Evolutionary conservation across 2,329 filamentous ascomycete genomes (phyloP).

Genomic region (Neurospora sp.): DNA sequence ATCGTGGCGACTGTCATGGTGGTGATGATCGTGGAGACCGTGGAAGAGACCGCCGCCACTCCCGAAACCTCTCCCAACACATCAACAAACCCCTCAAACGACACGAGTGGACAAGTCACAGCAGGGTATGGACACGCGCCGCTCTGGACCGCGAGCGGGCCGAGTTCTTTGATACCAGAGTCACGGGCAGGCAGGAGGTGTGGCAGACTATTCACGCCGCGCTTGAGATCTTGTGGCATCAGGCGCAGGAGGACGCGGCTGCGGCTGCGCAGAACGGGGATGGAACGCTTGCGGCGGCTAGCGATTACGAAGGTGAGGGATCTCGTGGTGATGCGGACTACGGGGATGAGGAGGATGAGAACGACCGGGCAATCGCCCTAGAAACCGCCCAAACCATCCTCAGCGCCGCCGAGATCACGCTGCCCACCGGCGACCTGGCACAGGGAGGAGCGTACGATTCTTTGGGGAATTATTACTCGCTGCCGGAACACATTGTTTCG

Average conservation of each 20-base stretch:
- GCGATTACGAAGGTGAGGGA: constrained; percentile 21
- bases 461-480: constrained; percentile 57
- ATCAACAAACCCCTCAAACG: constrained; percentile 60
- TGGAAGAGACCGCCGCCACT: constrained; percentile 7
- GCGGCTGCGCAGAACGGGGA: constrained; percentile 9
- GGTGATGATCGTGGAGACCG: neutral
- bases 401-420: constrained; percentile 64
- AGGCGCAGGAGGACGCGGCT: constrained; percentile 30
- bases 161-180: constrained; percentile 86
- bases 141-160: constrained; percentile 61
- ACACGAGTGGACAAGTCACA: constrained; percentile 56
- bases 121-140: constrained; percentile 58
- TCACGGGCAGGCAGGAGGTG: constrained; percentile 65
- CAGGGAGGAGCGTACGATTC: constrained; percentile 61
- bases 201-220: constrained; percentile 69
- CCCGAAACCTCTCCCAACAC: constrained; percentile 44
- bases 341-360: constrained; percentile 18
- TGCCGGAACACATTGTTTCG: constrained; percentile 59
- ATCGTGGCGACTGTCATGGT: neutral
- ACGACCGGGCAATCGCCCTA: constrained; percentile 33
- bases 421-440: constrained; percentile 63
- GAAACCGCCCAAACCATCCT: constrained; percentile 72
- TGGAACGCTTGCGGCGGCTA: neutral
- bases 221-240: constrained; percentile 53
- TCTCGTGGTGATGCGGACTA: neutral